A percentile compares a stretch with the other conserved stretches of the same genome.
phyloP scores from a whole-genome alignment of 2,329 filamentous ascomycete genomes.

The Phyllosticta ampelicida region DNA sequence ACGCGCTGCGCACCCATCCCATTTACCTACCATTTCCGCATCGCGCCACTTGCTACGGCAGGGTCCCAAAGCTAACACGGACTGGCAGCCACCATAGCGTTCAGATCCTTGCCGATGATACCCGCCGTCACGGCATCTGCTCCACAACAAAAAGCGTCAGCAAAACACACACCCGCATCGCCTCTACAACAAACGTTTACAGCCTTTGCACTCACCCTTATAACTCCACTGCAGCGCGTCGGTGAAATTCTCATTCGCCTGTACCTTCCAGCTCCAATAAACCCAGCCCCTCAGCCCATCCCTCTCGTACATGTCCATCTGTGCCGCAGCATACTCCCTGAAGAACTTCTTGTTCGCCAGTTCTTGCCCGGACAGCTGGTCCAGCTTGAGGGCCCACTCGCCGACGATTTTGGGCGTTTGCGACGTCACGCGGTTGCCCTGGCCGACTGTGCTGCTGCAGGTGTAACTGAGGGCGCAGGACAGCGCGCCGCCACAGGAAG shows the following conservation, averaged over 20 bases:
- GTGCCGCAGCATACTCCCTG: conserved; percentile 45
- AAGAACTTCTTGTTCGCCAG: conserved; percentile 39
- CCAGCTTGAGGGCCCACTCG: conserved; percentile 47
- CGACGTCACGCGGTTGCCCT: not conserved
- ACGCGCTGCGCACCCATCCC: too few relatives aligned
- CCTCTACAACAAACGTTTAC: conserved; percentile 14
- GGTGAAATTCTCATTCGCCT: conserved; percentile 32
- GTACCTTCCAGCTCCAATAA: conserved; percentile 50
- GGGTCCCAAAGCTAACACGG: too few relatives aligned
- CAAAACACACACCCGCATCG: not conserved
- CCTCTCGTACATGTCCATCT: conserved; percentile 45
- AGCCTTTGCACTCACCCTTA: conserved; percentile 29
- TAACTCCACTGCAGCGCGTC: conserved; percentile 36
- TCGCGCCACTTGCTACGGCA: too few relatives aligned
- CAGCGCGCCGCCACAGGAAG: conserved; percentile 39
- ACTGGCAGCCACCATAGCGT: not conserved
- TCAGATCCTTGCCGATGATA: conserved; percentile 15
- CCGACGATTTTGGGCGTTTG: conserved; percentile 37
- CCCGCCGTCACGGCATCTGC: conserved; percentile 15
- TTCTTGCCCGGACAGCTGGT: conserved; percentile 11
- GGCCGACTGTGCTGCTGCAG: not conserved
- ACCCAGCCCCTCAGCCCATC: conserved; percentile 39
- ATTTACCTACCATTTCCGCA: too few relatives aligned
- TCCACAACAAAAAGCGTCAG: not conserved
- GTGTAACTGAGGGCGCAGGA: conserved; percentile 26